Conservation (phyloP, 169 alveolate species). For the Plasmodium fragile region DNA sequence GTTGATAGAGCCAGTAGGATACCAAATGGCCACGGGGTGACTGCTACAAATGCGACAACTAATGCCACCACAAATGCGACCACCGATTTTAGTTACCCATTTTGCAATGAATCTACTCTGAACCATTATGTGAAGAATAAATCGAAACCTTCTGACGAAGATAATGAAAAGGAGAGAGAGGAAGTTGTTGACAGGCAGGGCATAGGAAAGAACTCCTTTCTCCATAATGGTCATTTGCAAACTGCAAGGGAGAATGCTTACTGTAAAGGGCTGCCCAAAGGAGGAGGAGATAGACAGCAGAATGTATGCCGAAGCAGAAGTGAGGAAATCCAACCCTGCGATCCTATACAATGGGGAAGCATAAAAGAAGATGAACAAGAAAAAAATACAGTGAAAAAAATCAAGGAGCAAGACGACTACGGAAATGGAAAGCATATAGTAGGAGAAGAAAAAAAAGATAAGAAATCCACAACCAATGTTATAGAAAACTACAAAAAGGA, state of each 20-base stretch:
- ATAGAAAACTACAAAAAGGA: neutral
- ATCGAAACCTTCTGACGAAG: neutral
- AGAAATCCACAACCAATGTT: neutral
- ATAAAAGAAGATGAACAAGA: neutral
- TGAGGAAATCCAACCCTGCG: neutral
- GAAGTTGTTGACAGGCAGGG: neutral
- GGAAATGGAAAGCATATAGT: neutral
- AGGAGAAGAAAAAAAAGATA: neutral
- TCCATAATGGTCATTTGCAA: neutral
- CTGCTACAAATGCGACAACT: neutral
- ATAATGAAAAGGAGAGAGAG: neutral
- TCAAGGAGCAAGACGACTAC: neutral
- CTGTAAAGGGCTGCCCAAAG: neutral
- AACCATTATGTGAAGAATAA: neutral
- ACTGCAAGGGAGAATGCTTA: neutral
- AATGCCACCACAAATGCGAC: neutral
- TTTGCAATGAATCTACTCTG: neutral
- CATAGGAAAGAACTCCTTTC: neutral
- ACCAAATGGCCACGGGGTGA: conserved; percentile 1
- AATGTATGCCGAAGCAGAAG: neutral
- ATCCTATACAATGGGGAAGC: neutral
- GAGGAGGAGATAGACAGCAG: neutral
- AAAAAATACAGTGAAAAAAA: neutral
- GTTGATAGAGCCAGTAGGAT: neutral
- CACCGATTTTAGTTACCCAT: neutral